Evolutionary conservation across 202 grass and related monocot species (phyloP).

Genomic region (Carex sylvatica): DNA sequence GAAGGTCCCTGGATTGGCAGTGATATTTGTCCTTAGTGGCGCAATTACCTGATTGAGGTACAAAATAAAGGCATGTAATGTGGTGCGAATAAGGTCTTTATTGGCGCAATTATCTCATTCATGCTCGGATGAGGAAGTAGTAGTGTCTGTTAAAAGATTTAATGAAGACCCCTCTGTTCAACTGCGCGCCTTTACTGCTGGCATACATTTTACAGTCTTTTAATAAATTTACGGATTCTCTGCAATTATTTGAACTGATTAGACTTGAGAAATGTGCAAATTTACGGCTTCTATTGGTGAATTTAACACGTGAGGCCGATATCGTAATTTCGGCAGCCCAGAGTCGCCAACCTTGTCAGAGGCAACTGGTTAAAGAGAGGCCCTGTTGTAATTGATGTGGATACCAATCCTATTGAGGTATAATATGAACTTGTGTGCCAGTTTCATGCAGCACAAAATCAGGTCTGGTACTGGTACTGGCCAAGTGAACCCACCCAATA

Average conservation of each 20-base stretch:
- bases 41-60: conserved; percentile 43
- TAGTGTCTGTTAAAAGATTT: conserved; percentile 55
- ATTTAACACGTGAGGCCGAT: conserved; percentile 65
- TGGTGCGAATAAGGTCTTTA: conserved; percentile 92
- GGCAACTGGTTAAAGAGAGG: conserved; percentile 87
- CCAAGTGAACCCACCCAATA: background rate
- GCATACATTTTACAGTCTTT: conserved; percentile 30
- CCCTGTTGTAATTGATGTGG: conserved; percentile 83
- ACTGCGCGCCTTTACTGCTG: conserved; percentile 73
- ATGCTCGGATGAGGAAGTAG: conserved; percentile 64
- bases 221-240: background rate
- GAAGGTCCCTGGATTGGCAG: conserved; percentile 70
- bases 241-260: background rate
- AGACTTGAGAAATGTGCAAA: background rate
- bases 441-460: background rate
- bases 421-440: background rate
- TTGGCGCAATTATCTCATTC: conserved; percentile 53
- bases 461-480: background rate
- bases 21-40: conserved; percentile 65
- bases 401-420: conserved; percentile 91
- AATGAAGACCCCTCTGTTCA: conserved; percentile 87
- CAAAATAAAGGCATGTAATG: conserved; percentile 81
- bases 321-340: conserved; percentile 86
- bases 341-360: conserved; percentile 83
- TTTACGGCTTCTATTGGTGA: background rate